Conservation (phyloP, 768 basidiomycete genomes). For the Leccinum pellstonianum region DNA sequence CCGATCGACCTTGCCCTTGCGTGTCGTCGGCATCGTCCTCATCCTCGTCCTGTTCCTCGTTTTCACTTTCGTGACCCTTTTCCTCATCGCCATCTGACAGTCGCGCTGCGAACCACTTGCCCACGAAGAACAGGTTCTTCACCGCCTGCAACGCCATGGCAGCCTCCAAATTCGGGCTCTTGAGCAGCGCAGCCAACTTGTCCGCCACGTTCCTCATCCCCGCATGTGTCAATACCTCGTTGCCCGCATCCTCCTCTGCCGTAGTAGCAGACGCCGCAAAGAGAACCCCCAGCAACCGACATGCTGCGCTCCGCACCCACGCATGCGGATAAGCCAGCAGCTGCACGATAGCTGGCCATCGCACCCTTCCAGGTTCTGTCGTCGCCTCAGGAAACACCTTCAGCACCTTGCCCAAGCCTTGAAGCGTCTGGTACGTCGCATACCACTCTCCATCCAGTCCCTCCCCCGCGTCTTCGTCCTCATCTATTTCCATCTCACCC, state of each 20-base stretch:
- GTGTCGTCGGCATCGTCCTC: not conserved
- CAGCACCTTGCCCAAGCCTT: slow-evolving; percentile 61
- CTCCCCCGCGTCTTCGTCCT: slow-evolving; percentile 40
- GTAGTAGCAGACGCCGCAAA: slow-evolving; percentile 53
- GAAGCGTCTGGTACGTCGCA: slow-evolving; percentile 76
- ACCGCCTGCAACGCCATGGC: slow-evolving; percentile 78
- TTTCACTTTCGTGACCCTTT: slow-evolving; percentile 20
- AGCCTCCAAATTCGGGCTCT: slow-evolving; percentile 76
- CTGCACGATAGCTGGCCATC: slow-evolving; percentile 61
- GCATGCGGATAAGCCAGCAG: slow-evolving; percentile 89
- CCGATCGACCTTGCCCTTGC: slow-evolving; percentile 16
- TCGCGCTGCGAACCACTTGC: slow-evolving; percentile 68
- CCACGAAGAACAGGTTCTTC: slow-evolving; percentile 92
- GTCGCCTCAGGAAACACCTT: slow-evolving; percentile 53
- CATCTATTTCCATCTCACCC: slow-evolving; percentile 47
- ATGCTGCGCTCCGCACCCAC: slow-evolving; percentile 86
- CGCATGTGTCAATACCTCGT: slow-evolving; percentile 49
- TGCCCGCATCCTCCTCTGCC: not conserved
- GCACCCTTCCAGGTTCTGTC: slow-evolving; percentile 44
- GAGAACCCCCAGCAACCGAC: slow-evolving; percentile 69
- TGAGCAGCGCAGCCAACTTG: slow-evolving; percentile 75
- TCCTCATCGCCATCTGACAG: slow-evolving; percentile 30
- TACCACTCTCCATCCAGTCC: slow-evolving; percentile 74
- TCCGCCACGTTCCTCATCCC: slow-evolving; percentile 70
- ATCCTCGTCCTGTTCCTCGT: slow-evolving; percentile 24